phyloP scores from a whole-genome alignment of 2,329 filamentous ascomycete genomes.

The Talaromyces amestolkiae region DNA sequence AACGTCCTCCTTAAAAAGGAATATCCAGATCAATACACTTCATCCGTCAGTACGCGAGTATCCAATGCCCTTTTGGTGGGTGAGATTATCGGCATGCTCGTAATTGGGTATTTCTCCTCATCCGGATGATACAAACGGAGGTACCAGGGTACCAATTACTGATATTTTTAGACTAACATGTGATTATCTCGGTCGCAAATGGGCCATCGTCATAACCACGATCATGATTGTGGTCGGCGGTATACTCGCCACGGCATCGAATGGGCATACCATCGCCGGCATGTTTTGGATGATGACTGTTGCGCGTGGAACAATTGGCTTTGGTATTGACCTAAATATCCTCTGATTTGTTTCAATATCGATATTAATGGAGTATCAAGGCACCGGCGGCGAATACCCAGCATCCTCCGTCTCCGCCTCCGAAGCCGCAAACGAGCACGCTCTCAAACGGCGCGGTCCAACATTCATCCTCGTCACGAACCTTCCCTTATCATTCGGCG shows the following conservation, averaged over 20 bases:
- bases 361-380: slow-evolving; percentile 17
- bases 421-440: slow-evolving; percentile 50
- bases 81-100: slow-evolving; percentile 29
- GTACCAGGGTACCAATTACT: too few species aligned
- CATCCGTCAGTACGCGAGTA: slow-evolving; percentile 29
- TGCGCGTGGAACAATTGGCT: slow-evolving; percentile 49
- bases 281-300: slow-evolving; percentile 57
- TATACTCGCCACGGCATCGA: slow-evolving; percentile 46
- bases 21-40: slow-evolving; percentile 28
- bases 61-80: slow-evolving; percentile 31
- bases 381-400: slow-evolving; percentile 49
- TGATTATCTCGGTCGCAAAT: slow-evolving; percentile 48
- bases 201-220: slow-evolving; percentile 48
- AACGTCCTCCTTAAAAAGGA: slow-evolving; percentile 31
- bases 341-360: background rate
- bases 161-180: slow-evolving; percentile 34
- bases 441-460: slow-evolving; percentile 39
- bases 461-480: slow-evolving; percentile 51
- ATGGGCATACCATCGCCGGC: slow-evolving; percentile 46
- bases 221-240: slow-evolving; percentile 48
- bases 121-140: background rate
- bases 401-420: slow-evolving; percentile 48
- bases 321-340: slow-evolving; percentile 33
- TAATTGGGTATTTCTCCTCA: slow-evolving; percentile 25
- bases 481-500: slow-evolving; percentile 41